These are phyloP conservation scores for Lachnum nothofagi DNA, from an alignment of 2,329 filamentous ascomycete species.

Conservation along the genomic window DNA sequence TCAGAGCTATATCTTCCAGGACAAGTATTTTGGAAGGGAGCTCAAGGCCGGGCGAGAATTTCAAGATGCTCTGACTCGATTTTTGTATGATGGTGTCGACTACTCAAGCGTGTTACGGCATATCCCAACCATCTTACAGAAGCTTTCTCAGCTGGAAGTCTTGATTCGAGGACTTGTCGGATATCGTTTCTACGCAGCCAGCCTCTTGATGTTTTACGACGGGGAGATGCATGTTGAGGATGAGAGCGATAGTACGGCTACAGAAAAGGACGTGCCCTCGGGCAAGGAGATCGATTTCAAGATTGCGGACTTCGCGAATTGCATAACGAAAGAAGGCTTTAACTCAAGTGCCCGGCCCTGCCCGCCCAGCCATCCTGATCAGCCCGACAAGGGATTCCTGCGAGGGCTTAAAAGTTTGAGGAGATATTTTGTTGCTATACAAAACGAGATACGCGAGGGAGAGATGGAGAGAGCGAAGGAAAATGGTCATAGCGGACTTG, in stretches of 20 bases:
- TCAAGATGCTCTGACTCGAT: slow-evolving; percentile 78
- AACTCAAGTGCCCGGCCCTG: slow-evolving; percentile 56
- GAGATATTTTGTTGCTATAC: slow-evolving; percentile 81
- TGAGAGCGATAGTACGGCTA: slow-evolving; percentile 38
- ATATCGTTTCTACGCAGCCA: slow-evolving; percentile 93
- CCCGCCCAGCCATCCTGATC: slow-evolving; percentile 73
- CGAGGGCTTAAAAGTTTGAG: slow-evolving; percentile 74
- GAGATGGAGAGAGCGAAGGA: slow-evolving; percentile 17
- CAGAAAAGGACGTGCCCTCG: slow-evolving; percentile 35
- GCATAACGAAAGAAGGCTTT: slow-evolving; percentile 80
- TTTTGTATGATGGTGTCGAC: slow-evolving; percentile 85
- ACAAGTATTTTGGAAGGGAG: slow-evolving; percentile 93
- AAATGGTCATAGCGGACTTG: slow-evolving; percentile 3
- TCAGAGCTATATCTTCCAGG: slow-evolving; percentile 86
- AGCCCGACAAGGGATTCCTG: slow-evolving; percentile 84
- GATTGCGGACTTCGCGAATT: slow-evolving; percentile 98
- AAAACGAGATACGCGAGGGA: slow-evolving; percentile 62
- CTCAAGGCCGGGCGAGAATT: slow-evolving; percentile 86
- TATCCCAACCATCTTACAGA: slow-evolving; percentile 80
- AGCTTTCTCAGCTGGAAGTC: slow-evolving; percentile 74
- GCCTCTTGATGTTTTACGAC: slow-evolving; percentile 92
- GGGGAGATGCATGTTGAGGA: slow-evolving; percentile 60
- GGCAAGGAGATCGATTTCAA: slow-evolving; percentile 75
- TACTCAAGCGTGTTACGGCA: slow-evolving; percentile 75
- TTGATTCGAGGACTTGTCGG: slow-evolving; percentile 76